Conservation (phyloP, 495 filamentous ascomycete genomes). For the Annulohypoxylon stygium region DNA sequence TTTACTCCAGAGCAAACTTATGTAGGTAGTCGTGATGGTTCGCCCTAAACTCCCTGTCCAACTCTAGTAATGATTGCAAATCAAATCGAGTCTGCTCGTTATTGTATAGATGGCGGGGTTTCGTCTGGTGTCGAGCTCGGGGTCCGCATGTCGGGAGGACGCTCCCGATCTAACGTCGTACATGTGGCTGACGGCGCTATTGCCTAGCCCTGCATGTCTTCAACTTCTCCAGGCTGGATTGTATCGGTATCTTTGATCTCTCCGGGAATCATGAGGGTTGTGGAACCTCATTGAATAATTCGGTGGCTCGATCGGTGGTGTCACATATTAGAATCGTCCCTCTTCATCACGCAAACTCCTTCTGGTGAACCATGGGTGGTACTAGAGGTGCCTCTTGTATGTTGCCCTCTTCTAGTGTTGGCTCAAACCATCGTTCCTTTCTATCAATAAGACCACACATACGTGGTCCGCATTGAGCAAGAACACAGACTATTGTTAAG, state of each 20-base stretch:
- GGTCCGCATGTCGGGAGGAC: background rate
- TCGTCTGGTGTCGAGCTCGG: background rate
- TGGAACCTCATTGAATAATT: background rate
- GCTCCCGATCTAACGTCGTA: background rate
- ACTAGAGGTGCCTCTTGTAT: conserved; percentile 31
- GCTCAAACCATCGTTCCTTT: conserved; percentile 44
- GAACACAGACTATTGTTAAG: conserved; percentile 38
- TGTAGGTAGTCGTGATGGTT: background rate
- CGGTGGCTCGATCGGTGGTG: background rate
- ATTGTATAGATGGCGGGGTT: background rate
- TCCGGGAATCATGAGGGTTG: background rate
- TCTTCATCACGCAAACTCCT: background rate
- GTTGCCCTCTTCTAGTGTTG: conserved; percentile 38
- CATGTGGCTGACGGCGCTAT: conserved; percentile 8
- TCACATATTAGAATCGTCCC: background rate
- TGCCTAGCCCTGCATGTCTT: background rate
- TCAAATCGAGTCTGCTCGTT: conserved; percentile 1
- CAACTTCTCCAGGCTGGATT: background rate
- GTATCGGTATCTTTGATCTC: background rate
- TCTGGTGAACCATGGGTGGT: background rate
- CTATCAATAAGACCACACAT: conserved; percentile 33
- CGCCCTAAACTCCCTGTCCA: background rate
- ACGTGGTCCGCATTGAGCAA: conserved; percentile 44
- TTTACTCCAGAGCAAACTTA: background rate
- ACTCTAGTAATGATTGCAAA: background rate